Conservation (phyloP, 176 grass and related monocot genomes). For the Zea mays region Zm-B73-REFERENCE-NAM-5.0 NC_050104.1:103375001-103375500, state of each 20-base stretch:
- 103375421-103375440: neutral
- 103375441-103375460: constrained; percentile 50
- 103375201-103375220: constrained; percentile 24
- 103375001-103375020: too few relatives aligned
- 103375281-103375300: constrained; percentile 59
- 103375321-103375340: constrained; percentile 57
- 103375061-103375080: too few relatives aligned
- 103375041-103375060: too few relatives aligned
- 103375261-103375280: constrained; percentile 61
- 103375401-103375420: constrained; percentile 26
- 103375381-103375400: constrained; percentile 2
- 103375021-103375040: too few relatives aligned
- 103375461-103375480: constrained; percentile 53
- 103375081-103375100: neutral
- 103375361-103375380: constrained; percentile 56
- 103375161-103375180: constrained; percentile 69
- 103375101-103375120: neutral
- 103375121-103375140: constrained; percentile 70
- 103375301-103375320: constrained; percentile 50
- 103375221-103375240: neutral
- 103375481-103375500: constrained; percentile 54
- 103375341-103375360: constrained; percentile 79
- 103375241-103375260: constrained; percentile 9
- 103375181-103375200: constrained; percentile 81
- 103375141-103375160: constrained; percentile 63